phyloP scores from a whole-genome alignment of 2,329 filamentous ascomycete genomes.

The Monilinia polystroma region DNA sequence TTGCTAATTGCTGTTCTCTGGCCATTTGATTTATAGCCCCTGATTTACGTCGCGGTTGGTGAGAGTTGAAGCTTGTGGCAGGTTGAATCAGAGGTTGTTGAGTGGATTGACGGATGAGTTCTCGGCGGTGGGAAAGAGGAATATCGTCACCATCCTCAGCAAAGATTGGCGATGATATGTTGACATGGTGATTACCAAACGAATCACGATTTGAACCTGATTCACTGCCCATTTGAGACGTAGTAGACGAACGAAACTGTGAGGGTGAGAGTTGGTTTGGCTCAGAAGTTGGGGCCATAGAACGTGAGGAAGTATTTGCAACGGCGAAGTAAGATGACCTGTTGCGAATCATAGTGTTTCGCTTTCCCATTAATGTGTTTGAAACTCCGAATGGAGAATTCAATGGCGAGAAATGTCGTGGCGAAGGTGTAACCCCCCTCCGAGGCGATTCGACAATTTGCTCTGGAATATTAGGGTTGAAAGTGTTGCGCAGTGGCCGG shows the following conservation, averaged over 20 bases:
- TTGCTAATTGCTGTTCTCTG: constrained; percentile 61
- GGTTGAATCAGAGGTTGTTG: constrained; percentile 32
- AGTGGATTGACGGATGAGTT: constrained; percentile 52
- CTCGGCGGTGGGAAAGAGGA: constrained; percentile 66
- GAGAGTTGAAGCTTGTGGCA: constrained; percentile 48
- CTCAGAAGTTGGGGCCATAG: constrained; percentile 26
- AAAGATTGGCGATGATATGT: constrained; percentile 33
- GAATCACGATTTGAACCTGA: constrained; percentile 43
- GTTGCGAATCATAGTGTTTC: constrained; percentile 50
- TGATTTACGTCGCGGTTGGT: constrained; percentile 53
- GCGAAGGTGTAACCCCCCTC: constrained; percentile 34
- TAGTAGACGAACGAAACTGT: neutral
- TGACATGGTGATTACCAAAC: neutral
- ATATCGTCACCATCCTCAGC: constrained; percentile 62
- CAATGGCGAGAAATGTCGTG: neutral
- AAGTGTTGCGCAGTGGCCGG: constrained; percentile 38
- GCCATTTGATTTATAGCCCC: constrained; percentile 45
- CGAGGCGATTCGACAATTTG: constrained; percentile 42
- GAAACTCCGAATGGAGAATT: constrained; percentile 32
- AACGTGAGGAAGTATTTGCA: constrained; percentile 18
- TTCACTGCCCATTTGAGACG: constrained; percentile 41
- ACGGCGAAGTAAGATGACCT: constrained; percentile 30
- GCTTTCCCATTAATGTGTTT: constrained; percentile 54
- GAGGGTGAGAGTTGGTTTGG: constrained; percentile 27
- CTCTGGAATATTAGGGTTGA: constrained; percentile 39